Conservation (phyloP, 495 filamentous ascomycete genomes). For the Trichoderma erinaceum region DNA sequence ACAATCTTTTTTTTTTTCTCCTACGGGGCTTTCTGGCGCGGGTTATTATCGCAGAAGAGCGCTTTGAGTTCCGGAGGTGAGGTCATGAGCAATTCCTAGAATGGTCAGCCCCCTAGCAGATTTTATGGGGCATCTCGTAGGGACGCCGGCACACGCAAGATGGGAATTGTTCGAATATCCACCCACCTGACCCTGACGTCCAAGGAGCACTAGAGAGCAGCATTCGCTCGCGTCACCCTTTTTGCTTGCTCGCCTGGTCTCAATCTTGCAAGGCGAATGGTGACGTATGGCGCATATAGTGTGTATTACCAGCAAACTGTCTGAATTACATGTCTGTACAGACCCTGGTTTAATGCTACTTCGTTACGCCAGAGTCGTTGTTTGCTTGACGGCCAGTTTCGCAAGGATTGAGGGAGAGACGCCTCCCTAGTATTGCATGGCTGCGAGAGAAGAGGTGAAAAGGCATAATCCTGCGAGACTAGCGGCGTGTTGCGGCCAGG, state of each 20-base stretch:
- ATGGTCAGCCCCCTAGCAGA: neutral
- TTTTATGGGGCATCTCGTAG: neutral
- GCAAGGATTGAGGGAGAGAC: no score
- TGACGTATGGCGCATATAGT: no score
- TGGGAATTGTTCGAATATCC: neutral
- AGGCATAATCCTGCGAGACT: no score
- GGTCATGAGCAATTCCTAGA: neutral
- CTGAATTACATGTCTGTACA: no score
- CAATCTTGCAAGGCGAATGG: neutral
- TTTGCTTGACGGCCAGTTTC: no score
- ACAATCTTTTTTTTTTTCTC: neutral
- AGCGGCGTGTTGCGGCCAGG: no score
- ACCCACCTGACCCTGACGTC: neutral
- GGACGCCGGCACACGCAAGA: slow-evolving; percentile 1
- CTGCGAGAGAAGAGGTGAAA: no score
- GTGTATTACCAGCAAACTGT: no score
- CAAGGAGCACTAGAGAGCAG: neutral
- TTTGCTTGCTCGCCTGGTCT: neutral
- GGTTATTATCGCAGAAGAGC: neutral
- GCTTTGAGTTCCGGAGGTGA: neutral
- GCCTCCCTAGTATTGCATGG: no score
- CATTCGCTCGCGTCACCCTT: neutral
- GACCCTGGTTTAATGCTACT: no score
- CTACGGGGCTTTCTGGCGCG: neutral
- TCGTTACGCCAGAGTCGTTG: no score